Percentiles rank a stretch among this genome's conserved stretches.
Conservation (phyloP, 2,329 filamentous ascomycete species). For the Beauveria sp. region DNA sequence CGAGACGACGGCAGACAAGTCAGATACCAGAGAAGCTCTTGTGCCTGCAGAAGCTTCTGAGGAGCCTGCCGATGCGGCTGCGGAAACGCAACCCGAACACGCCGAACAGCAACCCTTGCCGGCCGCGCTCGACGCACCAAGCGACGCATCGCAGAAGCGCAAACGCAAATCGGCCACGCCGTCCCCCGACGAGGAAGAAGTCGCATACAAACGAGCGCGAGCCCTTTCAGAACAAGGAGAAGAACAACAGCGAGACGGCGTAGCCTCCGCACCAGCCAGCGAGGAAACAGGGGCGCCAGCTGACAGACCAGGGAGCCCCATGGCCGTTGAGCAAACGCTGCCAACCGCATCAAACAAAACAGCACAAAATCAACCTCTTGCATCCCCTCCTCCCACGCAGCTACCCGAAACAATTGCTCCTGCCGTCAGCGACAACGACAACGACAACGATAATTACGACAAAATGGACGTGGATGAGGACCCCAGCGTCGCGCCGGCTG, state of each 20-base stretch:
- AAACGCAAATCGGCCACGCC: constrained; percentile 61
- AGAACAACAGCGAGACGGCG: constrained; percentile 8
- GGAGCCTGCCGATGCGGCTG: neutral
- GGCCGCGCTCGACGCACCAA: neutral
- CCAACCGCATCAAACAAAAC: neutral
- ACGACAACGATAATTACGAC: constrained; percentile 15
- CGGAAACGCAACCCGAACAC: neutral
- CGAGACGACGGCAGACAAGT: constrained; percentile 8
- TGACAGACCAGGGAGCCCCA: constrained; percentile 6
- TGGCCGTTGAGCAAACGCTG: constrained; percentile 5
- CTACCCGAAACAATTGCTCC: neutral
- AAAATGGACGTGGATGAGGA: constrained; percentile 26
- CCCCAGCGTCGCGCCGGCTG: constrained; percentile 42
- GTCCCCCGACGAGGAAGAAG: constrained; percentile 44
- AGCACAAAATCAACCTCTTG: neutral
- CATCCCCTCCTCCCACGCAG: neutral
- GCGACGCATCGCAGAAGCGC: constrained; percentile 50
- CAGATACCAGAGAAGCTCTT: neutral
- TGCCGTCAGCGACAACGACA: constrained; percentile 13
- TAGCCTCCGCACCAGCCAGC: constrained; percentile 8
- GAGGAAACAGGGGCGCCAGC: constrained; percentile 5
- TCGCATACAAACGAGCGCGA: constrained; percentile 48
- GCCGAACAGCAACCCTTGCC: neutral
- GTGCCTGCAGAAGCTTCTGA: neutral
- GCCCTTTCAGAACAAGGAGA: constrained; percentile 22